Percentiles rank a stretch among this genome's conserved stretches.
Conservation (phyloP, 1,284 basidiomycete species). For the Leccinum griseonigrum region DNA sequence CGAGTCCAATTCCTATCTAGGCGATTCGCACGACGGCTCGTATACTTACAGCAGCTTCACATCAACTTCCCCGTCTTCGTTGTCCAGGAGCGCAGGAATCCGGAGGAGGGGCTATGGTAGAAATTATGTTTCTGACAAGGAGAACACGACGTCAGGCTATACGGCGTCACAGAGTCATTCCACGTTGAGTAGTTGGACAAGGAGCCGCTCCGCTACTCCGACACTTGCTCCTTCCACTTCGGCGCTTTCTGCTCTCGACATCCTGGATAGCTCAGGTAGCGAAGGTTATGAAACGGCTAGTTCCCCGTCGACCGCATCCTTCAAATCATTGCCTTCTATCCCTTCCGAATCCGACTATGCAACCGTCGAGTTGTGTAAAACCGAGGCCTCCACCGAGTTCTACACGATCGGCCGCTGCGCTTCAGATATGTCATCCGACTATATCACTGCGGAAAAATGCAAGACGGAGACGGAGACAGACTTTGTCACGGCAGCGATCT, state of each 20-base stretch:
- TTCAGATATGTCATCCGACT: slow-evolving; percentile 40
- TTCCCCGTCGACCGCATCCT: slow-evolving; percentile 44
- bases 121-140: slow-evolving; percentile 48
- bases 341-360: slow-evolving; percentile 52
- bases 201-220: slow-evolving; percentile 31
- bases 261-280: slow-evolving; percentile 31
- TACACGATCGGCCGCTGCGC: slow-evolving; percentile 41
- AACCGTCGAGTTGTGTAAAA: slow-evolving; percentile 47
- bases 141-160: slow-evolving; percentile 41
- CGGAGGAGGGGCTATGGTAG: slow-evolving; percentile 48
- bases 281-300: slow-evolving; percentile 34
- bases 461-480: slow-evolving; percentile 47
- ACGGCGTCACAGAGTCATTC: slow-evolving; percentile 33
- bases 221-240: slow-evolving; percentile 29
- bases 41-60: slow-evolving; percentile 31
- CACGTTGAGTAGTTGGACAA: slow-evolving; percentile 36
- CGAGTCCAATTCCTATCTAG: slow-evolving; percentile 53
- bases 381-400: slow-evolving; percentile 48
- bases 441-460: slow-evolving; percentile 49
- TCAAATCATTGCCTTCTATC: slow-evolving; percentile 46
- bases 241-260: slow-evolving; percentile 29
- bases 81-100: slow-evolving; percentile 60
- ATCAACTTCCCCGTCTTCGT: slow-evolving; percentile 33
- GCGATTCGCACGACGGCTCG: slow-evolving; percentile 52
- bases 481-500: slow-evolving; percentile 51